These are phyloP conservation scores for Aphelidium insulamus DNA, from an alignment of 371 early-diverging fungal genomes.

Conservation along the genomic window DNA sequence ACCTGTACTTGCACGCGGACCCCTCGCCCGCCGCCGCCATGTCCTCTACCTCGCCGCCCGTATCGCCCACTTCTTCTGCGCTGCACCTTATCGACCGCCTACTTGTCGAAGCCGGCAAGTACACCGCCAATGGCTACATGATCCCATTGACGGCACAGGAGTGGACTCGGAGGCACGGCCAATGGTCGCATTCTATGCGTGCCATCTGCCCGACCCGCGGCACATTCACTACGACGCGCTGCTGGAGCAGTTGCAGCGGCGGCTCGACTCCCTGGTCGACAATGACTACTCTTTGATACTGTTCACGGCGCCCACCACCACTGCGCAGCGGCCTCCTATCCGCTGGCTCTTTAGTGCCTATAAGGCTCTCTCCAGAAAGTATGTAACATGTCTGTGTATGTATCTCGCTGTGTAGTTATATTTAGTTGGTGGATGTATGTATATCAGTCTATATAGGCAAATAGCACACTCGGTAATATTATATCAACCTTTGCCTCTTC, in stretches of 20 bases:
- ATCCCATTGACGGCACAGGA: too few species aligned
- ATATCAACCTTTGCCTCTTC: background rate
- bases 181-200: constrained; percentile 52
- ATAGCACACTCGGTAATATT: too few species aligned
- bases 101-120: too few species aligned
- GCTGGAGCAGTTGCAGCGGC: constrained; percentile 26
- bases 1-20: too few species aligned
- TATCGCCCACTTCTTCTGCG: too few species aligned
- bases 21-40: too few species aligned
- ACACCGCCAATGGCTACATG: too few species aligned
- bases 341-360: constrained; percentile 72
- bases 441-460: background rate
- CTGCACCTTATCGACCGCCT: too few species aligned
- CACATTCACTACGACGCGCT: constrained; percentile 54
- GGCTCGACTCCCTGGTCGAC: constrained; percentile 49
- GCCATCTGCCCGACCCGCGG: constrained; percentile 51
- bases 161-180: constrained; percentile 61
- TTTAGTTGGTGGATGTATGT: background rate
- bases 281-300: constrained; percentile 64
- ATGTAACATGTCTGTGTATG: constrained; percentile 3
- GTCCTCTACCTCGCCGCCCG: too few species aligned
- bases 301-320: constrained; percentile 53
- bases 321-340: constrained; percentile 61
- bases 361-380: constrained; percentile 46
- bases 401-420: background rate